Percentiles rank a stretch among this genome's conserved stretches.
phyloP scores from a whole-genome alignment of 2,329 filamentous ascomycete species.

The Colletotrichum melonis region DNA sequence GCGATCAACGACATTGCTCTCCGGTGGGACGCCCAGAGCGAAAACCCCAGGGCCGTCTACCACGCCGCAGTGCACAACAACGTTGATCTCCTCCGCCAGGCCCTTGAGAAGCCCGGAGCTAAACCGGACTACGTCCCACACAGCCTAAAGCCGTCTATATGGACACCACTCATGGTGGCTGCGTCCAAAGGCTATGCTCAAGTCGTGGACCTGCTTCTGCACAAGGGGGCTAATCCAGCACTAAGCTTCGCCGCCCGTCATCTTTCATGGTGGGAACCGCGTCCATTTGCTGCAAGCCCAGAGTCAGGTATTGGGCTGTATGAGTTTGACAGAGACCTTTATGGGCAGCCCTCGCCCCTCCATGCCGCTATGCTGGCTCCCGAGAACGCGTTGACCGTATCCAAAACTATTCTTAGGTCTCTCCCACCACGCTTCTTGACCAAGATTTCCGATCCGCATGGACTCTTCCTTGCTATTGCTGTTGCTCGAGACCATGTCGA shows the following conservation, averaged over 20 bases:
- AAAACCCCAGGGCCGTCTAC: constrained; percentile 8
- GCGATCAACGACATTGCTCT: background rate
- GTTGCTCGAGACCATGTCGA: constrained; percentile 8
- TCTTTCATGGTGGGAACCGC: background rate
- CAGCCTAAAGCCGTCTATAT: background rate
- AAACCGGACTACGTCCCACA: background rate
- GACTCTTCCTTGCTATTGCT: constrained; percentile 1
- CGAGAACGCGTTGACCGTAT: background rate
- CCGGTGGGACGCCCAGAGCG: constrained; percentile 2
- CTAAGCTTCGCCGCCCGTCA: background rate
- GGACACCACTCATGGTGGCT: constrained; percentile 7
- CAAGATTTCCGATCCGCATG: background rate
- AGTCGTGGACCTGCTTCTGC: background rate
- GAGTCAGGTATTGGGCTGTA: background rate
- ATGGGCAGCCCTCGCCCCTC: background rate
- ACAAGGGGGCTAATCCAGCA: background rate
- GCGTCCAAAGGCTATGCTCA: background rate
- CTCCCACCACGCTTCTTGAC: background rate
- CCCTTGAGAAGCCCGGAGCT: background rate
- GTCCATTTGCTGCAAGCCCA: background rate
- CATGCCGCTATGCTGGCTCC: constrained; percentile 9
- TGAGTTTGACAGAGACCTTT: background rate
- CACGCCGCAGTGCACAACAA: constrained; percentile 8
- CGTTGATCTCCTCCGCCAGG: background rate
- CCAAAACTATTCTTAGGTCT: background rate